Percentiles rank a stretch among this genome's conserved stretches.
Conservation (phyloP, 495 filamentous ascomycete genomes). For the Cercophora scortea region DNA sequence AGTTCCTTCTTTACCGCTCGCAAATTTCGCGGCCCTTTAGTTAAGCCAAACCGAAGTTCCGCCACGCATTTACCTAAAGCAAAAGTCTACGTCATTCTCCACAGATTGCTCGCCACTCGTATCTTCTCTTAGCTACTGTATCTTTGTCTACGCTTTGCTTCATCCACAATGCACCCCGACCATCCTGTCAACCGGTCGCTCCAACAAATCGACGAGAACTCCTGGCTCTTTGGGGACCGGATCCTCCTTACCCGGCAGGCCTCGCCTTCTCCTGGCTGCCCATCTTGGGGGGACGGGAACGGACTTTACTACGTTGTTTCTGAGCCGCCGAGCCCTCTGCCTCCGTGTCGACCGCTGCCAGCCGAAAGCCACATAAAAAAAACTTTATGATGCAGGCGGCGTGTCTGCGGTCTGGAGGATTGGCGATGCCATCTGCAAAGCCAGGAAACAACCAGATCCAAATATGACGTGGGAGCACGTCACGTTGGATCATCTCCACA, state of each 20-base stretch:
- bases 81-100: no score
- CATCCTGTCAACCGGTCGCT: constrained; percentile 3
- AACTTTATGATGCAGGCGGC: constrained; percentile 4
- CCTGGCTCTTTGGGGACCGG: constrained; percentile 5
- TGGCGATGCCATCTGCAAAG: constrained; percentile 5
- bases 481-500: constrained; percentile 6
- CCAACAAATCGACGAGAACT: constrained; percentile 5
- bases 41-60: no score
- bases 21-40: no score
- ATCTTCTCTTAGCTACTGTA: no score
- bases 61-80: no score
- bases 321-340: constrained; percentile 3
- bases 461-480: constrained; percentile 7
- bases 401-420: constrained; percentile 2
- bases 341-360: constrained; percentile 4
- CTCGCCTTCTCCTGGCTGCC: background rate
- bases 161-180: constrained; percentile 1
- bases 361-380: constrained; percentile 2
- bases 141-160: no score
- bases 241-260: constrained; percentile 4
- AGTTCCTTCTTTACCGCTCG: no score
- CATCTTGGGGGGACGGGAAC: constrained; percentile 4
- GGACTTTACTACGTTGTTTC: constrained; percentile 5
- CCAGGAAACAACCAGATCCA: constrained; percentile 2
- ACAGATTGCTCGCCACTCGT: no score